These are phyloP conservation scores for Solanum etuberosum DNA, from an alignment of 257 asterid species.

Conservation along the genomic window DNA sequence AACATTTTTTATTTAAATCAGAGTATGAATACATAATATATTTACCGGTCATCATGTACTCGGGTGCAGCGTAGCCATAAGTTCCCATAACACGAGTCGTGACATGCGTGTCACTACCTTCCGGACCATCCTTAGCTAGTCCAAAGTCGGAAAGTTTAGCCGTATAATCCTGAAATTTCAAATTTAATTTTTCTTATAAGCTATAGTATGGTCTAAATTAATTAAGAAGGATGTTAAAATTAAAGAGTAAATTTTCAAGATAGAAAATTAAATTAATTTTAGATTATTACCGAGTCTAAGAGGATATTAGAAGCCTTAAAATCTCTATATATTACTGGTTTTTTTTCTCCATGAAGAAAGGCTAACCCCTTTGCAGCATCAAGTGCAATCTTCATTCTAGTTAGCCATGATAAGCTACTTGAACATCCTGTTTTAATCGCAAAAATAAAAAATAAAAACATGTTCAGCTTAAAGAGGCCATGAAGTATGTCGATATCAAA, in stretches of 20 bases:
- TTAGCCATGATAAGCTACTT: conserved; percentile 52
- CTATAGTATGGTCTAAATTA: not conserved
- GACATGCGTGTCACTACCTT: conserved; percentile 62
- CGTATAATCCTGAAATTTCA: conserved; percentile 35
- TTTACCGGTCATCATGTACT: conserved; percentile 74
- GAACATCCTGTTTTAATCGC: conserved; percentile 36
- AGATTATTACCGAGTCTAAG: conserved; percentile 19
- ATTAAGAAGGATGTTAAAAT: not conserved
- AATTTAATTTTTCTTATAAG: not conserved
- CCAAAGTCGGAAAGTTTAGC: conserved; percentile 80
- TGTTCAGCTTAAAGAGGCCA: not conserved
- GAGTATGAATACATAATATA: not conserved
- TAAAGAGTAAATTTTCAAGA: not conserved
- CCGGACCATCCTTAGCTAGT: conserved; percentile 78
- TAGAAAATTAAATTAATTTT: not conserved
- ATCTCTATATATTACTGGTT: conserved; percentile 69
- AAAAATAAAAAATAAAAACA: not conserved
- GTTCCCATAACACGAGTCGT: conserved; percentile 86
- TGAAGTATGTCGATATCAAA: too few relatives aligned
- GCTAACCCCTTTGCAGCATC: conserved; percentile 84
- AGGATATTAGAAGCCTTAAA: conserved; percentile 73
- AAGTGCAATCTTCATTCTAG: conserved; percentile 55
- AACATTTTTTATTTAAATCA: not conserved
- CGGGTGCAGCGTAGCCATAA: conserved; percentile 91
- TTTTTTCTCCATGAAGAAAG: conserved; percentile 68